A percentile compares a stretch with the other conserved stretches of the same genome.
Evolutionary conservation across 352 stramenopile genomes (phyloP).

Genomic region (Stramenopiles sp.): DNA sequence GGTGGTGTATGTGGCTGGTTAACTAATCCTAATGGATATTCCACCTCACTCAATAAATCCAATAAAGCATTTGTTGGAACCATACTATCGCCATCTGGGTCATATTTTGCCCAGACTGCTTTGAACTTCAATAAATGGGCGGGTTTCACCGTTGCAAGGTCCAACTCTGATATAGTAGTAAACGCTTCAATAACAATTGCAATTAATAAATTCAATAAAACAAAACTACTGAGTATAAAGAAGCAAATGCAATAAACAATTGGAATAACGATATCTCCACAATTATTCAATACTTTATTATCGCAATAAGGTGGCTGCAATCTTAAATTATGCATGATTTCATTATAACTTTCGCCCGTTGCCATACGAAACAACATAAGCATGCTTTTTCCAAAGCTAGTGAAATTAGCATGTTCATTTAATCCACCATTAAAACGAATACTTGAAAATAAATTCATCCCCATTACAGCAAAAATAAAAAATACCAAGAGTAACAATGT

Average conservation of each 20-base stretch:
- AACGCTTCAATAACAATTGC: slow-evolving; percentile 53
- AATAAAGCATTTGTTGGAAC: neutral
- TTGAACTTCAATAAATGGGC: neutral
- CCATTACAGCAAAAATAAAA: neutral
- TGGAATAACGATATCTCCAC: neutral
- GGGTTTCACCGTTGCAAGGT: neutral
- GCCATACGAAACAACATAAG: slow-evolving; percentile 62
- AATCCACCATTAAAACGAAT: slow-evolving; percentile 43
- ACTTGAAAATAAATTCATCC: slow-evolving; percentile 33
- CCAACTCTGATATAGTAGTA: neutral
- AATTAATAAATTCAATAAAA: slow-evolving; percentile 47
- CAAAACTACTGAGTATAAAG: slow-evolving; percentile 10
- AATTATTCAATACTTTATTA: neutral
- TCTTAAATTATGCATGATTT: slow-evolving; percentile 63
- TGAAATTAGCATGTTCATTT: slow-evolving; percentile 68
- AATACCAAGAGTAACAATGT: neutral
- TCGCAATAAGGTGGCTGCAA: slow-evolving; percentile 15
- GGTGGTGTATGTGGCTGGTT: neutral
- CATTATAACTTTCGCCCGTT: slow-evolving; percentile 75
- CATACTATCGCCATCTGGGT: neutral
- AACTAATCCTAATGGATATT: neutral
- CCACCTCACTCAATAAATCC: neutral
- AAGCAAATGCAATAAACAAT: slow-evolving; percentile 12
- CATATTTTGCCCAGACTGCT: neutral
- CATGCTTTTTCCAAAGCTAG: slow-evolving; percentile 63